phyloP scores from a whole-genome alignment of 106 monocot genomes.

The Dioscorea alata region DNA sequence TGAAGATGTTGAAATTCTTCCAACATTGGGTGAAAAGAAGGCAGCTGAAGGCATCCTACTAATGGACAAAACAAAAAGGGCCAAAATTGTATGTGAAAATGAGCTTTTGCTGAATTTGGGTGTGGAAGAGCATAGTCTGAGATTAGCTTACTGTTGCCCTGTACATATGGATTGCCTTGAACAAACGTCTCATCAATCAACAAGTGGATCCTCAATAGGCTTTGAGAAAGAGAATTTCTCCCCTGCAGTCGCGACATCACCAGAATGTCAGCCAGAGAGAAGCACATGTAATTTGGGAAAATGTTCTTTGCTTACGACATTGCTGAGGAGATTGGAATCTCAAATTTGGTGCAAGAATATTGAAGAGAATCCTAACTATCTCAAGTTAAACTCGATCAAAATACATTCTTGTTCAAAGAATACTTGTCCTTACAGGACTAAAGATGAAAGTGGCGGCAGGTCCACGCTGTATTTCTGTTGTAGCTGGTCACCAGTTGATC shows the following conservation, averaged over 20 bases:
- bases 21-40: constrained; percentile 16
- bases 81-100: constrained; percentile 47
- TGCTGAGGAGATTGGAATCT: constrained; percentile 26
- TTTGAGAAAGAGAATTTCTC: not conserved
- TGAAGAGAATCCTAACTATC: constrained; percentile 15
- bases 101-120: constrained; percentile 52
- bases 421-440: constrained; percentile 32
- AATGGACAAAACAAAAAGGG: constrained; percentile 72
- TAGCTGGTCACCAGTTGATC: constrained; percentile 58
- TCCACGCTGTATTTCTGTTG: constrained; percentile 47
- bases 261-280: not conserved
- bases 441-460: constrained; percentile 1
- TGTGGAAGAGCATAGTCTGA: constrained; percentile 34
- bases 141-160: constrained; percentile 42
- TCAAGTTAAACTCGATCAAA: constrained; percentile 30
- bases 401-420: constrained; percentile 34
- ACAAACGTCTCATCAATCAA: not conserved
- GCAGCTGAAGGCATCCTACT: constrained; percentile 64
- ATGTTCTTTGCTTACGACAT: constrained; percentile 14
- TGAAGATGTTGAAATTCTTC: constrained; percentile 2
- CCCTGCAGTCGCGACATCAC: too few relatives aligned
- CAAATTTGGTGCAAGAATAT: constrained; percentile 14
- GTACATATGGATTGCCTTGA: constrained; percentile 11
- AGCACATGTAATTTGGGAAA: not conserved
- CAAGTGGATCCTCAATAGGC: not conserved